phyloP scores from a whole-genome alignment of 768 basidiomycete species.

The Fibroporia radiculosa region DNA sequence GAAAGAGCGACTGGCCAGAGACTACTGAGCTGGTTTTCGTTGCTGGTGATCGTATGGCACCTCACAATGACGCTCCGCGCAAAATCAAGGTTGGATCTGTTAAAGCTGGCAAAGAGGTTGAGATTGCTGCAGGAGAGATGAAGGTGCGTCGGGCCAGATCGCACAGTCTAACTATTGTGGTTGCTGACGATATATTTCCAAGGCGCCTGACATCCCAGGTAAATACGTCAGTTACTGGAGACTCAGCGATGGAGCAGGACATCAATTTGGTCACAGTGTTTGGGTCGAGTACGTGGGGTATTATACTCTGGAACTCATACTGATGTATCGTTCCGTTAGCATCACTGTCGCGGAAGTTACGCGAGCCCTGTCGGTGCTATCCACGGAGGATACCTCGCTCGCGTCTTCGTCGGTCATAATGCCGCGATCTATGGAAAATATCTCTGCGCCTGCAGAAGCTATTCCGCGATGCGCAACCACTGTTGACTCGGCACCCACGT shows the following conservation, averaged over 20 bases:
- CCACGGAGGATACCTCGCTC: slow-evolving; percentile 40
- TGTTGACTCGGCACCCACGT: slow-evolving; percentile 6
- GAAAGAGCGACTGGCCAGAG: slow-evolving; percentile 56
- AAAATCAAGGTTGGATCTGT: slow-evolving; percentile 48
- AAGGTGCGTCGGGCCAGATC: slow-evolving; percentile 39
- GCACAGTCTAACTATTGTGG: neutral
- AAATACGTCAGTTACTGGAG: slow-evolving; percentile 76
- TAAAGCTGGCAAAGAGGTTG: slow-evolving; percentile 47
- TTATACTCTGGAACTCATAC: neutral
- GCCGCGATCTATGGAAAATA: slow-evolving; percentile 35
- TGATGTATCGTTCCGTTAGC: slow-evolving; percentile 26
- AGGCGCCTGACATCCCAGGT: slow-evolving; percentile 71
- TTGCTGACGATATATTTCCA: neutral
- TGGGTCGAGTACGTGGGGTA: slow-evolving; percentile 70
- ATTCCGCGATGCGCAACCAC: neutral
- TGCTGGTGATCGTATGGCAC: slow-evolving; percentile 55
- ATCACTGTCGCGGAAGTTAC: slow-evolving; percentile 55
- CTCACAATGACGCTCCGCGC: slow-evolving; percentile 23
- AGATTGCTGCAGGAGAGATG: slow-evolving; percentile 66
- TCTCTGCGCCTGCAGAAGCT: slow-evolving; percentile 11
- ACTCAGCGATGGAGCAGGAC: slow-evolving; percentile 48
- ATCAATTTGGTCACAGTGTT: slow-evolving; percentile 62
- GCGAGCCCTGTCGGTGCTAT: slow-evolving; percentile 13
- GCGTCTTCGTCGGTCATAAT: slow-evolving; percentile 68
- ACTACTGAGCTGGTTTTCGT: slow-evolving; percentile 62